Evolutionary conservation across 257 asterid genomes (phyloP).

Genomic region (Solanum ossicruentum): DNA sequence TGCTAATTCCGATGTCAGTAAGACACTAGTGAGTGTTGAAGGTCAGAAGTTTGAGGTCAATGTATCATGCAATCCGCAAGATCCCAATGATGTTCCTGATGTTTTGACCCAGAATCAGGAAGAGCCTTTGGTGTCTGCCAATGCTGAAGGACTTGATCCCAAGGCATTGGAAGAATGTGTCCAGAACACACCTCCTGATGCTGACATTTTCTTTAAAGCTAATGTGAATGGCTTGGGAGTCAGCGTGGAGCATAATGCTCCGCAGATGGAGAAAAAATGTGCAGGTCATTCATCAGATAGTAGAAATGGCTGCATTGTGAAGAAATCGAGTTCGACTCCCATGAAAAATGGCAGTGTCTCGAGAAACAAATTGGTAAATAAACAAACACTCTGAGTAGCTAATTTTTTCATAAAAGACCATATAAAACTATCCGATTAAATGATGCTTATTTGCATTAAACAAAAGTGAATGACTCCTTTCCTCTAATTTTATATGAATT

Average conservation of each 20-base stretch:
- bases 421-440: background rate
- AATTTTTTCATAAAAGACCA: background rate
- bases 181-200: constrained; percentile 61
- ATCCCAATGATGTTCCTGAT: constrained; percentile 1
- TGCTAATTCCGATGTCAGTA: background rate
- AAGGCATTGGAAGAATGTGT: constrained; percentile 15
- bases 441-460: background rate
- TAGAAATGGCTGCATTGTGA: background rate
- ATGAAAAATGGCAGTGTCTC: constrained; percentile 15
- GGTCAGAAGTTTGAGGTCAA: background rate
- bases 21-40: constrained; percentile 1
- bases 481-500: background rate
- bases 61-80: background rate
- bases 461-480: background rate
- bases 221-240: background rate
- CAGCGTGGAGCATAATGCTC: constrained; percentile 2
- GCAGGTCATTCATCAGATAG: constrained; percentile 6
- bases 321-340: constrained; percentile 4
- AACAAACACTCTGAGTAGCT: background rate
- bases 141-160: background rate
- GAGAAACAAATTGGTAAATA: constrained; percentile 23
- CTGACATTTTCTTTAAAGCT: constrained; percentile 19
- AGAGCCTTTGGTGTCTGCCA: background rate
- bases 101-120: constrained; percentile 1
- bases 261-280: background rate